Evolutionary conservation across 257 asterid genomes (phyloP), one percentile per base, ranked within the genome.

Genomic region (Plectranthus barbatus): DNA sequence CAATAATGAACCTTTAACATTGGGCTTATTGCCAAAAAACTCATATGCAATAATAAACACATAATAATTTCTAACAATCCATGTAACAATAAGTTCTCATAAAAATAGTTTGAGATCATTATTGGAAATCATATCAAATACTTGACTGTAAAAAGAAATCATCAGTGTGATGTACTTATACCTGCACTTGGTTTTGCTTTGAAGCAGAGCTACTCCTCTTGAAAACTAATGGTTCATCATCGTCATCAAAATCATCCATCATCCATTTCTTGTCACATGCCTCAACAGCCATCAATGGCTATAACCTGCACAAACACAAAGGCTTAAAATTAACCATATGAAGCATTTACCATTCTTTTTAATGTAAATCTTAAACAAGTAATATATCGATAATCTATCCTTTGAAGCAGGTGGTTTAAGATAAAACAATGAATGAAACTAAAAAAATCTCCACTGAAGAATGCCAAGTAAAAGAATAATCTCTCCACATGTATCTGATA

Each of bases 151-250:
- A n/a, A n/a, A n/a, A n/a, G n/a, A n/a, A n/a, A n/a, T n/a, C n/a
- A n/a, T n/a, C n/a, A n/a, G n/a, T n/a, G n/a, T n/a, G n/a, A n/a
- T n/a, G n/a, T n/a, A n/a, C n/a, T n/a, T n/a, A n/a, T n/a, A n/a
- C n/a, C n/a, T n/a, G n/a, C n/a, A n/a, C n/a, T 48, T 72, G 86
- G 63, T 58, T 82, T 66, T 79, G 86, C 82, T 77, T 87, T 34
- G 95, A 57, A 20, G 96, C 55, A 50, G 87, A 70, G 74, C 72
- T 75, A 67, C 65, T 78, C 79, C 99, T 76, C 75, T 79, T 93
- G 72, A 93, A 90, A 67, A 87, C 82, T 72, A 93, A 57, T 15
- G 97, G 99, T 70, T 40, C 70, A 20, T 87, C 94, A 40, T 91
- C 99, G 0, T 89, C 97, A 26, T 85, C 94, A 72, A 72, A 54